Base-by-base conservation (phyloP, 176 grass and related monocot genomes). In the Aegilops bicornis region DNA sequence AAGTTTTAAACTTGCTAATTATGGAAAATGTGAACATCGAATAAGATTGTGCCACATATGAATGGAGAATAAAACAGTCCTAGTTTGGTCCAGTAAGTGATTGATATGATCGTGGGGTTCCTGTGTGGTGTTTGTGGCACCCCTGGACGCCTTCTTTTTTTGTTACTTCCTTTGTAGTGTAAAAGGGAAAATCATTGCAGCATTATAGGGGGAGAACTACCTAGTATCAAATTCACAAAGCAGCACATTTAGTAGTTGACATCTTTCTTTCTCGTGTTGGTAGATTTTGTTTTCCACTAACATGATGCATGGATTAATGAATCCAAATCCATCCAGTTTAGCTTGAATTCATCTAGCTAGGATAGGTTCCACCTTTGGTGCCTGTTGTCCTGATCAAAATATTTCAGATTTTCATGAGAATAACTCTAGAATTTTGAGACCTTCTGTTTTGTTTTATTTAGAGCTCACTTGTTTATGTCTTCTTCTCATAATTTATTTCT, bases 401-500 rank as follows among this genome's bases (percentile, higher is more conserved):
- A 25, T 64, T 71, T 77, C 27, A 16, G 13, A 29, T 67, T 40
- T 82, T 15, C 13, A 69, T 69, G 50, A 79, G 48, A 13, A 79
- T 79, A 47, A 50, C 72, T 20, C 56, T 59, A 32, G 10, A 31
- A 5, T 65, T 59, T 75, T 24, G 23, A 12, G 25, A 32, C 10
- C 59, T 22, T 77, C 31, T 11, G 5, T 79, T 63, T 82, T 19
- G 5, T 23, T 77, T 85, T 86, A 24, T 84, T 69, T 81, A 15
- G 27, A 81, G 48, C 15, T 76, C 37, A 61, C 70, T 59, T 88
- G 39, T 66, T 73, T 33, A 50, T 22, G 29, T 77, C 17, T 77
- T 81, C 65, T 84, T 82, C 73, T 85, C 77, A 85, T 77, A 24
- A 8, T 79, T 39, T 89, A 6, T 83, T 83, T 85, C 9, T 83